Percentiles rank a stretch among this genome's conserved stretches.
Evolutionary conservation across 176 grass and related monocot species (phyloP).

Genomic region (Saccharum spontaneum): DNA sequence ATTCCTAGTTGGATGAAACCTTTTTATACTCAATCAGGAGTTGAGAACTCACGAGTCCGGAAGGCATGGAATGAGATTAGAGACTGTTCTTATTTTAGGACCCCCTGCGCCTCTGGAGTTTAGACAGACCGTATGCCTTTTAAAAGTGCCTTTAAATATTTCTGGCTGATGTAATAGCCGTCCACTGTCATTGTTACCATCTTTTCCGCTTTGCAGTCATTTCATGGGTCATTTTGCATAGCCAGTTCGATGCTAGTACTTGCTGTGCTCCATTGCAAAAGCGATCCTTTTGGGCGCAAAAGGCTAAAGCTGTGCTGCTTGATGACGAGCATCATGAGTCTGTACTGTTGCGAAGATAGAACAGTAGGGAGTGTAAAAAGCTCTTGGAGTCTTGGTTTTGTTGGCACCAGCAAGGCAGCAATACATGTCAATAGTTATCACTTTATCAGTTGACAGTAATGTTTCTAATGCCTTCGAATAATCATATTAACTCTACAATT

Average conservation of each 20-base stretch:
- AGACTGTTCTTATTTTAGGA: slow-evolving; percentile 53
- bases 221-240: slow-evolving; percentile 36
- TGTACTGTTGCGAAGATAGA: slow-evolving; percentile 29
- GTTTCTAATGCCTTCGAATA: background rate
- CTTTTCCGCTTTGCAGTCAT: slow-evolving; percentile 44
- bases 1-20: slow-evolving; percentile 19
- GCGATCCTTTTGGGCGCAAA: slow-evolving; percentile 38
- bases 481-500: background rate
- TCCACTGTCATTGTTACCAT: slow-evolving; percentile 46
- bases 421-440: background rate
- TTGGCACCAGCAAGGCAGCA: background rate
- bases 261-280: slow-evolving; percentile 28
- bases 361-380: background rate
- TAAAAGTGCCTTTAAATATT: slow-evolving; percentile 73
- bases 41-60: background rate
- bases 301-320: slow-evolving; percentile 39
- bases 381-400: slow-evolving; percentile 4
- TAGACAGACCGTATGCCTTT: slow-evolving; percentile 44
- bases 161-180: slow-evolving; percentile 49
- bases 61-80: slow-evolving; percentile 34
- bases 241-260: slow-evolving; percentile 46
- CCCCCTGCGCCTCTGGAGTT: slow-evolving; percentile 43
- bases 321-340: slow-evolving; percentile 43
- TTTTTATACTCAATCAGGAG: slow-evolving; percentile 39
- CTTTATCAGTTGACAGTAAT: background rate